These are phyloP conservation scores for Wickerhamomyces xylosicus DNA, from an alignment of 805 yeast species.

Conservation along the genomic window DNA sequence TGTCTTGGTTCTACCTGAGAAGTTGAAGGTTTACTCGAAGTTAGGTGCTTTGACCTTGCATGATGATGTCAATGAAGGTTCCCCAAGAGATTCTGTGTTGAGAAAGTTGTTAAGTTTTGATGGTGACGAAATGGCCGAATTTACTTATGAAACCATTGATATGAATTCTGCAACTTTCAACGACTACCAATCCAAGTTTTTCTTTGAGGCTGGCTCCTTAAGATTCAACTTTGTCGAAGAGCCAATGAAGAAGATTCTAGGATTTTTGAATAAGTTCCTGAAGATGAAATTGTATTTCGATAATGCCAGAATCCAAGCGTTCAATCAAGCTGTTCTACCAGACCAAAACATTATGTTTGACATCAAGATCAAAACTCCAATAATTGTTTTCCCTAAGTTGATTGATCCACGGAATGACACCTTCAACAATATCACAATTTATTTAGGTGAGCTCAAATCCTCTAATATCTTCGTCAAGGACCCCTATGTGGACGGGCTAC, in stretches of 20 bases:
- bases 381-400: slow-evolving; percentile 63
- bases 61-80: slow-evolving; percentile 65
- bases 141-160: slow-evolving; percentile 77
- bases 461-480: slow-evolving; percentile 42
- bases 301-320: slow-evolving; percentile 78
- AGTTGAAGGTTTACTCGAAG: slow-evolving; percentile 58
- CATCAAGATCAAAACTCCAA: slow-evolving; percentile 70
- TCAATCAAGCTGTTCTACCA: slow-evolving; percentile 63
- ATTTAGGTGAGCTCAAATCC: slow-evolving; percentile 76
- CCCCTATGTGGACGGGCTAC: slow-evolving; percentile 17
- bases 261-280: slow-evolving; percentile 63
- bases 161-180: slow-evolving; percentile 34
- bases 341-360: slow-evolving; percentile 59
- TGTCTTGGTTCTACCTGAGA: slow-evolving; percentile 63
- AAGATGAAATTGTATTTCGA: slow-evolving; percentile 88
- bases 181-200: slow-evolving; percentile 42
- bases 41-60: slow-evolving; percentile 71
- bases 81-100: slow-evolving; percentile 45
- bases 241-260: slow-evolving; percentile 57
- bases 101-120: slow-evolving; percentile 69
- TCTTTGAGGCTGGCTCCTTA: slow-evolving; percentile 66
- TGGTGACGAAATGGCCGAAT: slow-evolving; percentile 72
- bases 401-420: slow-evolving; percentile 28
- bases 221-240: slow-evolving; percentile 73
- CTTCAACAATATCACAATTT: slow-evolving; percentile 56